Percentiles rank a stretch among this genome's conserved stretches.
Evolutionary conservation across 495 filamentous ascomycete genomes (phyloP).

Genomic region (Hypoxylon intermedium): DNA sequence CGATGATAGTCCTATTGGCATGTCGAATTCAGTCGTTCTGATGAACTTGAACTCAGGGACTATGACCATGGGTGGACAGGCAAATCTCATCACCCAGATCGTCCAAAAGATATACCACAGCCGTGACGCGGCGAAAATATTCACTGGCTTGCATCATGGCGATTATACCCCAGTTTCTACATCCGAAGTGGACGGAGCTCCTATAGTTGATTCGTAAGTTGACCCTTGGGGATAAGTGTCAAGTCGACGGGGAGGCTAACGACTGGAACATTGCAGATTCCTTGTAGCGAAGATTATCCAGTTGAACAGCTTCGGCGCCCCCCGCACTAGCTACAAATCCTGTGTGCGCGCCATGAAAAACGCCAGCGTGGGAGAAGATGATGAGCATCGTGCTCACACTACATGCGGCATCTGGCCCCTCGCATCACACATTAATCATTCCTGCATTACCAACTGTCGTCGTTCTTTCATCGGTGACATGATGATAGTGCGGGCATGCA

Average conservation of each 20-base stretch:
- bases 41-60: constrained; percentile 45
- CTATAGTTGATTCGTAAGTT: constrained; percentile 59
- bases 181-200: constrained; percentile 48
- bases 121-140: constrained; percentile 43
- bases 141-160: constrained; percentile 56
- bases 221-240: background rate
- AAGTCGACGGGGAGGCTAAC: constrained; percentile 7
- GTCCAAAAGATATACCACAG: constrained; percentile 58
- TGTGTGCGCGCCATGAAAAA: constrained; percentile 11
- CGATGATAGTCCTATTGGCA: constrained; percentile 1
- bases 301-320: constrained; percentile 55
- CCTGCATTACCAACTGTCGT: constrained; percentile 54
- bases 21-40: constrained; percentile 35
- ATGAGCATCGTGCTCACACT: constrained; percentile 37
- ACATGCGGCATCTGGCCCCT: constrained; percentile 55
- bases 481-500: constrained; percentile 61
- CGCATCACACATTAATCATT: constrained; percentile 65
- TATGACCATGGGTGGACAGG: constrained; percentile 42
- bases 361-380: constrained; percentile 11
- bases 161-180: constrained; percentile 37
- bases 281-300: constrained; percentile 50
- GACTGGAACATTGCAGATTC: constrained; percentile 38
- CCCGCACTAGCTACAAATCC: constrained; percentile 34
- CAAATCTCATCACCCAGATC: constrained; percentile 48
- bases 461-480: constrained; percentile 67